Percentiles rank a stretch among this genome's conserved stretches.
Evolutionary conservation across 2,329 filamentous ascomycete genomes (phyloP).

Genomic region (Venturiaceae sp.): DNA sequence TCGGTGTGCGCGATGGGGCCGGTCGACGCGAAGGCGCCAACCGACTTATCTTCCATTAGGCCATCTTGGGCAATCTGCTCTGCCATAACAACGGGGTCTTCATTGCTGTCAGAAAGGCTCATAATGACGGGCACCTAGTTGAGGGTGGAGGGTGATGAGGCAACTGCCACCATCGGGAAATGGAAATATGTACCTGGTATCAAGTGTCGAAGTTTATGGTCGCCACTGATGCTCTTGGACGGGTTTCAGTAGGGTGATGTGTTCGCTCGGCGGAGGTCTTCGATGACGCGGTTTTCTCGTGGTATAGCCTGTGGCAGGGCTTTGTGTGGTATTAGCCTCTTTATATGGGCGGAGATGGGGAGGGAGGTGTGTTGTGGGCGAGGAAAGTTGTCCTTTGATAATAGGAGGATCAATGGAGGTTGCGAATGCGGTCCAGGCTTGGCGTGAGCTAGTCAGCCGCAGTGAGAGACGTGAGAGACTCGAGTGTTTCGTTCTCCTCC

Average conservation of each 20-base stretch:
- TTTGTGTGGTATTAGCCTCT: background rate
- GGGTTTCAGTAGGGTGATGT: background rate
- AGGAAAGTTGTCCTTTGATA: background rate
- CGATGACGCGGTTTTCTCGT: background rate
- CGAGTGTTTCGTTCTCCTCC: background rate
- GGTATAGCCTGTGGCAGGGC: background rate
- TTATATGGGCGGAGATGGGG: background rate
- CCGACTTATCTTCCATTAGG: conserved; percentile 62
- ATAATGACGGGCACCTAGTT: conserved; percentile 9
- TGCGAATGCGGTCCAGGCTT: background rate
- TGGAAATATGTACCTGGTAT: conserved; percentile 2
- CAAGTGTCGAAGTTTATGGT: conserved; percentile 5
- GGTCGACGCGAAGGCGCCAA: conserved; percentile 38
- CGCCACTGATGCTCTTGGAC: background rate
- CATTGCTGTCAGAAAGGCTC: conserved; percentile 21
- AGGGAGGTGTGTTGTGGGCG: background rate
- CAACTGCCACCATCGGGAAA: background rate
- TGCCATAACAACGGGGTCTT: conserved; percentile 59
- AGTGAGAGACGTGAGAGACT: too few relatives aligned
- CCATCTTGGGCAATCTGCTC: conserved; percentile 61
- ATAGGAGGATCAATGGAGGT: background rate
- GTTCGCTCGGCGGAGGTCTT: background rate
- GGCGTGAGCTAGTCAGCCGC: too few relatives aligned
- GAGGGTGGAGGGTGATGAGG: conserved; percentile 11
- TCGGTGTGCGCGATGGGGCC: conserved; percentile 4